These are phyloP conservation scores for Sclerotiophoma versabilis DNA, from an alignment of 2,329 filamentous ascomycete genomes.

Conservation along the genomic window DNA sequence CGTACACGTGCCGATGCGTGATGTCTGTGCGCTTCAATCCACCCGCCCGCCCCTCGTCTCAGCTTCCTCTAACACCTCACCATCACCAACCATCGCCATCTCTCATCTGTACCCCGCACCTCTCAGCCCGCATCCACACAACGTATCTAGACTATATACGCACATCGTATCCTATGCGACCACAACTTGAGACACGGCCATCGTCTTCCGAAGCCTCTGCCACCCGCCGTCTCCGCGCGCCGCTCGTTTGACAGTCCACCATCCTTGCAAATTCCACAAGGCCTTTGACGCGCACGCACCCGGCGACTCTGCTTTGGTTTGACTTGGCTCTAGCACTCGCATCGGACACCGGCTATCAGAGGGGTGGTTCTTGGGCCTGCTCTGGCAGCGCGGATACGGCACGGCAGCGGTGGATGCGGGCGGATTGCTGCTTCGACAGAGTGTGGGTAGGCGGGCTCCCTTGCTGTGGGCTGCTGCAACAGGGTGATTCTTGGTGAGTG, in stretches of 20 bases:
- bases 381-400: neutral
- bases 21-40: too few species aligned
- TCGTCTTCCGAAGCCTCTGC: neutral
- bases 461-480: neutral
- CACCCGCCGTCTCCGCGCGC: neutral
- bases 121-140: too few species aligned
- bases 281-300: neutral
- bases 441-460: constrained; percentile 1
- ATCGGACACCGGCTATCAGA: neutral
- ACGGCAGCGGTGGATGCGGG: neutral
- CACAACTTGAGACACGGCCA: too few species aligned
- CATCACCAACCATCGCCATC: too few species aligned
- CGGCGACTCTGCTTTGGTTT: neutral
- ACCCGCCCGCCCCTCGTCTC: too few species aligned
- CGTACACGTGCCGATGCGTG: too few species aligned
- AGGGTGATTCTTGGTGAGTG: neutral
- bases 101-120: too few species aligned
- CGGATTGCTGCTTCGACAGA: neutral
- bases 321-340: neutral
- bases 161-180: too few species aligned
- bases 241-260: neutral
- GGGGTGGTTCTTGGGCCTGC: constrained; percentile 2
- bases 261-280: constrained; percentile 10
- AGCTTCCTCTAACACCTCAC: too few species aligned
- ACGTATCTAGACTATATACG: too few species aligned